Conservation (phyloP, 1,139 yeast genomes). For the Entelexis paramagnoliae region DNA sequence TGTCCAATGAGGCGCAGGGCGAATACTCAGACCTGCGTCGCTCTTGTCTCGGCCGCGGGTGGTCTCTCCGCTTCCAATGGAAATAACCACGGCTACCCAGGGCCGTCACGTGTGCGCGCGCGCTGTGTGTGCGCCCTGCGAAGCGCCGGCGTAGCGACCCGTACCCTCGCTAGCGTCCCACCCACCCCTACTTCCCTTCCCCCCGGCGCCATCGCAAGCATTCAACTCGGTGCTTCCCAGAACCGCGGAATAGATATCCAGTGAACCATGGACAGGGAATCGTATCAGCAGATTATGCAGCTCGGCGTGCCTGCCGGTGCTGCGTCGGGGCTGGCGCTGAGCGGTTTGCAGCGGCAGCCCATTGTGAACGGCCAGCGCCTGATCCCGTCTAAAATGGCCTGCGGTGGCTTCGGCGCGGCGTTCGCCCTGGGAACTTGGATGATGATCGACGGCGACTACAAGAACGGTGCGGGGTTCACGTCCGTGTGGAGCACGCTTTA, state of each 20-base stretch:
- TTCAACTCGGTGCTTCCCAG: not conserved
- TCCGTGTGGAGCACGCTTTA: constrained; percentile 82
- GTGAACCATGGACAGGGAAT: not conserved
- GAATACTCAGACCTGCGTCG: not conserved
- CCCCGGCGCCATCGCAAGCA: not conserved
- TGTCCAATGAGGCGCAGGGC: constrained; percentile 2
- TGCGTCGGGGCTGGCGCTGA: constrained; percentile 17
- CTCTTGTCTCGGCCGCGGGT: not conserved
- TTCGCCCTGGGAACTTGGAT: constrained; percentile 64
- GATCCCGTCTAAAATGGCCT: constrained; percentile 41
- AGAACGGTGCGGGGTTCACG: constrained; percentile 78
- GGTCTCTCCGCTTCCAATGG: constrained; percentile 4
- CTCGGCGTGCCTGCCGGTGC: constrained; percentile 22
- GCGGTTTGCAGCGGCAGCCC: constrained; percentile 18
- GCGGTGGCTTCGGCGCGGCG: constrained; percentile 56
- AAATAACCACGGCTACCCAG: not conserved
- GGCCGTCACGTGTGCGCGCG: not conserved
- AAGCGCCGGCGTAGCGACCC: not conserved
- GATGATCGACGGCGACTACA: constrained; percentile 66
- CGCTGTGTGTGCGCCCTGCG: not conserved
- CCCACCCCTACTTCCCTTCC: not conserved
- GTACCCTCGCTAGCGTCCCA: not conserved
- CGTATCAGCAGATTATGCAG: constrained; percentile 13
- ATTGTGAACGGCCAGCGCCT: constrained; percentile 27
- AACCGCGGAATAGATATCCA: no score